These are phyloP conservation scores for Plantago major DNA, from an alignment of 257 asterid genomes.

Conservation along the genomic window DNA sequence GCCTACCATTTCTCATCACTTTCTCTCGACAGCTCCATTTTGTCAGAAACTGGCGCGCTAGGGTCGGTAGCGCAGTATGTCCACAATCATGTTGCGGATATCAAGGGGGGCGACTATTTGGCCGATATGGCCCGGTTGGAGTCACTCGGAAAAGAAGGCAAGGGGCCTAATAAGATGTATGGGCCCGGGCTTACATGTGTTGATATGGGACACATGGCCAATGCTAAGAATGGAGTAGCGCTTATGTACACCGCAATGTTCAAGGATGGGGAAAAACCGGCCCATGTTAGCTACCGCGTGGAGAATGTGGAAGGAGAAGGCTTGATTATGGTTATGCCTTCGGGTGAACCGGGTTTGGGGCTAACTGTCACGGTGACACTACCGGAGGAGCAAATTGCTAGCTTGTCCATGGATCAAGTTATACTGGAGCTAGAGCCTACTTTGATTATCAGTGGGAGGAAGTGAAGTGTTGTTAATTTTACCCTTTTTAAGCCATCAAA, in stretches of 20 bases:
- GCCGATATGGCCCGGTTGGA: constrained; percentile 18
- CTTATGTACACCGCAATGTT: constrained; percentile 37
- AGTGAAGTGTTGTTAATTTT: constrained; percentile 1
- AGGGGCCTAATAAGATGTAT: constrained; percentile 23
- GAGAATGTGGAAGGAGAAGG: constrained; percentile 51
- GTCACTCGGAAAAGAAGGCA: constrained; percentile 17
- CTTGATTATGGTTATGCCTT: constrained; percentile 51
- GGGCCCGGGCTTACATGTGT: constrained; percentile 39
- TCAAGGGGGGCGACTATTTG: constrained; percentile 24
- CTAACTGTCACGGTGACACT: constrained; percentile 38
- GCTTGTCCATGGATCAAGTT: constrained; percentile 35
- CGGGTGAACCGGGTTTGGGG: constrained; percentile 37
- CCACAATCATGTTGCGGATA: constrained; percentile 28
- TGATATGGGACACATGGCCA: constrained; percentile 26
- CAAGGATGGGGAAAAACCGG: constrained; percentile 36
- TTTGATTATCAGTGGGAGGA: constrained; percentile 32
- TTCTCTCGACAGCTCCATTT: constrained; percentile 15
- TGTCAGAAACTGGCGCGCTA: constrained; percentile 16
- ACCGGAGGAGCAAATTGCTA: constrained; percentile 35
- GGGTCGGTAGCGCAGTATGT: constrained; percentile 23
- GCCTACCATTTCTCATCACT: constrained; percentile 36
- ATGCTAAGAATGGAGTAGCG: constrained; percentile 22
- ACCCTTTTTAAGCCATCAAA: not conserved
- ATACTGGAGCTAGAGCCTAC: constrained; percentile 39
- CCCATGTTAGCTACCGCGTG: constrained; percentile 42